Conservation (phyloP, 2,329 filamentous ascomycete genomes). For the Pyrenochaeta sp. region DNA sequence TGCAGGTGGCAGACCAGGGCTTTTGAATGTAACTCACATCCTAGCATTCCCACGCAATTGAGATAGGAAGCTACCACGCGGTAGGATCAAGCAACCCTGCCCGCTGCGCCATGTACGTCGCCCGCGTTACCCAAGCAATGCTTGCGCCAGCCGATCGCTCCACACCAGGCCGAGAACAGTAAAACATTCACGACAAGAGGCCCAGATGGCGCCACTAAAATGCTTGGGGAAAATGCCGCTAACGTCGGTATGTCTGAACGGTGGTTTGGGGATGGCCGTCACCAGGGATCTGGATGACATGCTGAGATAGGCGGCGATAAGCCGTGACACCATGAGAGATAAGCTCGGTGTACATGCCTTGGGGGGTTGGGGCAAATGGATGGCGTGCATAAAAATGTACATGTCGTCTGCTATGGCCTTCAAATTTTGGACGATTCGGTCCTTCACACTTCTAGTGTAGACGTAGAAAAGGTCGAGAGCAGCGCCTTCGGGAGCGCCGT, state of each 20-base stretch:
- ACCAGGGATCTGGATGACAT: slow-evolving; percentile 7
- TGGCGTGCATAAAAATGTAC: neutral
- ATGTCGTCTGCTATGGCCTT: neutral
- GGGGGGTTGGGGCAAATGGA: neutral
- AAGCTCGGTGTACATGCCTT: slow-evolving; percentile 3
- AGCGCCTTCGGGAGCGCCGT: neutral
- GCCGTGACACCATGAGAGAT: slow-evolving; percentile 6
- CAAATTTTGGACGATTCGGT: neutral
- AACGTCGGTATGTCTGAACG: slow-evolving; percentile 2
- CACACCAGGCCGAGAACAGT: neutral
- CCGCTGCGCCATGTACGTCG: slow-evolving; percentile 4
- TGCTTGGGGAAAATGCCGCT: neutral
- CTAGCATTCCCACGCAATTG: slow-evolving; percentile 1
- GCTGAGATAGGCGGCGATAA: slow-evolving; percentile 18
- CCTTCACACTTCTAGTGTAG: neutral
- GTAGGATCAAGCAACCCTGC: slow-evolving; percentile 12
- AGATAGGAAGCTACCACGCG: slow-evolving; percentile 13
- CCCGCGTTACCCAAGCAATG: slow-evolving; percentile 11
- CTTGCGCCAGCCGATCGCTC: slow-evolving; percentile 1
- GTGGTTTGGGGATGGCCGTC: neutral
- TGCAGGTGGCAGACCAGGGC: neutral
- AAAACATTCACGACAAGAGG: slow-evolving; percentile 3
- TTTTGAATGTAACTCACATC: slow-evolving; percentile 1
- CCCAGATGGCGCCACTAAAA: slow-evolving; percentile 1
- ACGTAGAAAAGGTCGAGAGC: neutral